Base-by-base conservation (phyloP, 2,329 filamentous ascomycete genomes). In the Volutella citrinella region DNA sequence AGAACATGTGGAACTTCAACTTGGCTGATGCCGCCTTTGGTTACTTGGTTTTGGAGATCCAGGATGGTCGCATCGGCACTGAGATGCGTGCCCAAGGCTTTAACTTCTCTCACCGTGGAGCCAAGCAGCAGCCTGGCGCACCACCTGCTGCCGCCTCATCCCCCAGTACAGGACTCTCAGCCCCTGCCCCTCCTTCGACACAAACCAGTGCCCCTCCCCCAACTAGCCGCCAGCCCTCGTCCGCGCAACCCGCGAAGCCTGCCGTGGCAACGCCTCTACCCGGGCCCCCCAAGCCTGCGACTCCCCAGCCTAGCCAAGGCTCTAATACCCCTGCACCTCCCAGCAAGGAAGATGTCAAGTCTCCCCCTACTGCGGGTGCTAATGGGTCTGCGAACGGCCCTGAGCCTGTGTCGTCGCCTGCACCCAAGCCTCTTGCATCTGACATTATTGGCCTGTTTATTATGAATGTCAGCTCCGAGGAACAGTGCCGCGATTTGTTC, bases 1-100 rank as follows among this genome's bases (percentile, higher is more conserved):
- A 98, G 73, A 98, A 98, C 62, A 97, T 97, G 93, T 98, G 93
- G 93, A 98, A 98, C 65, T 98, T 98, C 69, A 97, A 97, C 63
- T 67, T 98, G 48, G 93, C 93, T 19, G 93, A 98, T 69, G 93
- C 93, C 35, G 91, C 93, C 14, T 98, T 97, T 60, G 93, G 93
- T 42, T 98, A 89, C 74, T 74, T 98, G 32, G 89, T 97, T 12
- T 68, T 98, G 38, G 93, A 98, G 61, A 84, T 98, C 40, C 93
- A 98, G 58, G 87, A 89, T 56, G 93, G 93, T 32, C 82, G 93
- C 26, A 97, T 98, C 51, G 93, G 90, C 28, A 98, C 93, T 0
- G 93, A 98, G 67, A 98, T 98, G 93, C 82, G 89, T 45, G 93
- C 93, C 15, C 93, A 98, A 58, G 93, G 93, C 25, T 98, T 98